These are phyloP conservation scores for Penicillium salamii DNA, from an alignment of 495 filamentous ascomycete species.

Conservation along the genomic window DNA sequence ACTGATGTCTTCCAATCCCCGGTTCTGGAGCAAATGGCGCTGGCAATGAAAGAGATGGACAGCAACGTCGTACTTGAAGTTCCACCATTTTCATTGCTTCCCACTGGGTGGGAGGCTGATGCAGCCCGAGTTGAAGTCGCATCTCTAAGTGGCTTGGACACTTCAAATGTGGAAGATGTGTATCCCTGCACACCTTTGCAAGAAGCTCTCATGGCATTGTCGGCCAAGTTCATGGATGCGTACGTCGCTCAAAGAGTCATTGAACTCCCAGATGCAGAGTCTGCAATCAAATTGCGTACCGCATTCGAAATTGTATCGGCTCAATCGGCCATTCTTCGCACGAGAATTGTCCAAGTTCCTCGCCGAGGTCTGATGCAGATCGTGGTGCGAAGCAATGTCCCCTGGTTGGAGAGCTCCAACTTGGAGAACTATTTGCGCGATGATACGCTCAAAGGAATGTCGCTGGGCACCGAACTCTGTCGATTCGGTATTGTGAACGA, in stretches of 20 bases:
- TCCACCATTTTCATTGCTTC: constrained; percentile 6
- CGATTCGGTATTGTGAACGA: constrained; percentile 39
- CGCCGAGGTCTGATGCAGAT: constrained; percentile 38
- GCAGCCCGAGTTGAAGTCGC: not conserved
- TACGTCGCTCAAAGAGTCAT: constrained; percentile 27
- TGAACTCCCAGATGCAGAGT: not conserved
- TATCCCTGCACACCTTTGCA: constrained; percentile 53
- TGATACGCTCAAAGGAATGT: constrained; percentile 38
- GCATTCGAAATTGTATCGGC: constrained; percentile 40
- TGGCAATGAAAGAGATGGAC: not conserved
- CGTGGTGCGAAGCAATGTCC: constrained; percentile 33
- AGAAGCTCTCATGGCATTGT: constrained; percentile 47
- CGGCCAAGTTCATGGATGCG: constrained; percentile 34
- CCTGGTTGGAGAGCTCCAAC: constrained; percentile 30
- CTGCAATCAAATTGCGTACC: not conserved
- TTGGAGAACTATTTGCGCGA: constrained; percentile 31
- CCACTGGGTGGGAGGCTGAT: not conserved
- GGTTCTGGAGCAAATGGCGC: constrained; percentile 12
- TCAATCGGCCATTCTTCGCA: constrained; percentile 40
- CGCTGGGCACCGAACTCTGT: constrained; percentile 45
- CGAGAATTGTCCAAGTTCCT: constrained; percentile 39
- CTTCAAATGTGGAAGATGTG: constrained; percentile 30
- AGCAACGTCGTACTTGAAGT: not conserved
- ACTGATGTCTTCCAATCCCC: constrained; percentile 29
- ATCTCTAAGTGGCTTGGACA: not conserved